A percentile compares a stretch with the other conserved stretches of the same genome.
Conservation (phyloP, 441 rosid species). For the Adansonia gregorii region DNA sequence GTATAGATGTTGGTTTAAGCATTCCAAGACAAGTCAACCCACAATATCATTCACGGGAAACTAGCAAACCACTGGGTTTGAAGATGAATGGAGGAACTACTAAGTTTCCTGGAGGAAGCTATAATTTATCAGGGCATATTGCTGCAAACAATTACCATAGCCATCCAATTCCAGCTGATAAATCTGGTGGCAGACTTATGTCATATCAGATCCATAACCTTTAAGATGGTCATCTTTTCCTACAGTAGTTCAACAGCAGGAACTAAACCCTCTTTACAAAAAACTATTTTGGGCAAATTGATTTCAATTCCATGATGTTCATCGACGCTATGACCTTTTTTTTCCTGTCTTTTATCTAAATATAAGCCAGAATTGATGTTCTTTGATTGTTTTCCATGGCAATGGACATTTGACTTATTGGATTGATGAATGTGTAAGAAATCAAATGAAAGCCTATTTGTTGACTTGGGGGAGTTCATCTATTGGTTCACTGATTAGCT, state of each 20-base stretch:
- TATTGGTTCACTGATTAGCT: neutral
- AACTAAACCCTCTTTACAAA: neutral
- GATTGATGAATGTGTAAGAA: neutral
- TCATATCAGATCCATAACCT: slow-evolving; percentile 31
- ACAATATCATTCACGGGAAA: slow-evolving; percentile 17
- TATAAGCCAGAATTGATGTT: neutral
- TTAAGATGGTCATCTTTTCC: slow-evolving; percentile 35
- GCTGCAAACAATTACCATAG: slow-evolving; percentile 40
- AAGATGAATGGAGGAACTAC: slow-evolving; percentile 14
- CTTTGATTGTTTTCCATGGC: slow-evolving; percentile 4
- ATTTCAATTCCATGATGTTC: slow-evolving; percentile 5
- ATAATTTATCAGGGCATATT: slow-evolving; percentile 40
- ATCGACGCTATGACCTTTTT: neutral
- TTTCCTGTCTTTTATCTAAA: neutral
- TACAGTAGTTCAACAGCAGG: slow-evolving; percentile 30
- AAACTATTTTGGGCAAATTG: slow-evolving; percentile 7
- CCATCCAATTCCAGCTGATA: neutral
- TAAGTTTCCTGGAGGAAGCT: slow-evolving; percentile 30
- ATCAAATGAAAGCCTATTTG: neutral
- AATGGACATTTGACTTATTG: neutral
- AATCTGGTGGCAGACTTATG: slow-evolving; percentile 10
- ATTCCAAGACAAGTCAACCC: slow-evolving; percentile 31
- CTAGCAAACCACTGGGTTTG: slow-evolving; percentile 16
- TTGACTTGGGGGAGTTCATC: slow-evolving; percentile 6
- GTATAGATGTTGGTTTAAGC: slow-evolving; percentile 32